Conservation (phyloP, 768 basidiomycete species). For the Sporobolomyces roseus region DNA sequence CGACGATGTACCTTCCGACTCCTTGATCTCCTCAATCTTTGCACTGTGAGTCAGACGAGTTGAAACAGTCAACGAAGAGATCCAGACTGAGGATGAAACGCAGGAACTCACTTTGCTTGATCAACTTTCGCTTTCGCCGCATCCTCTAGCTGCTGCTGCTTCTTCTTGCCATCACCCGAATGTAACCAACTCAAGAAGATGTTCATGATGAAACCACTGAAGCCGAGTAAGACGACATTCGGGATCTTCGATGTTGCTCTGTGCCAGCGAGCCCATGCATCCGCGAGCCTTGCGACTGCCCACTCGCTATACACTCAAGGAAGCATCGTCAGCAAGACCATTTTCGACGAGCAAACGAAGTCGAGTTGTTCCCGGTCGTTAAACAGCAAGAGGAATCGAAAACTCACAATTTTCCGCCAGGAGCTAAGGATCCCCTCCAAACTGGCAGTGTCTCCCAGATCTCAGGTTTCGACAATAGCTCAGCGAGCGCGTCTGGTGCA, state of each 20-base stretch:
- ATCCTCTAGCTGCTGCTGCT: too few relatives aligned
- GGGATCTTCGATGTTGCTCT: conserved; percentile 27
- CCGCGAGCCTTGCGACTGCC: not conserved
- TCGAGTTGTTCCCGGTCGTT: not conserved
- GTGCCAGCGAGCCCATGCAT: conserved; percentile 25
- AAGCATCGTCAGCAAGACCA: not conserved
- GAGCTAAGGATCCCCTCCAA: conserved; percentile 25
- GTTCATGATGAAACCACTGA: conserved; percentile 36
- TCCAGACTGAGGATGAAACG: not conserved
- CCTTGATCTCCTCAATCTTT: conserved; percentile 10
- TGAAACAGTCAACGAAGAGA: too few relatives aligned
- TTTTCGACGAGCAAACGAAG: not conserved
- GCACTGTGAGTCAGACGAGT: not conserved
- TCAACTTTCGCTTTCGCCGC: not conserved
- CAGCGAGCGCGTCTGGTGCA: not conserved
- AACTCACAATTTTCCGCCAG: conserved; percentile 30
- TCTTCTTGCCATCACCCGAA: conserved; percentile 6
- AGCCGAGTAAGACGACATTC: conserved; percentile 20
- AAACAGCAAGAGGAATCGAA: not conserved
- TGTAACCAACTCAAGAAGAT: conserved; percentile 24
- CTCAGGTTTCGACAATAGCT: conserved; percentile 16
- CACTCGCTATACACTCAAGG: conserved; percentile 5
- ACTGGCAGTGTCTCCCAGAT: conserved; percentile 12
- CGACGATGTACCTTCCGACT: not conserved
- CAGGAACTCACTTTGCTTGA: not conserved